Base-by-base conservation (phyloP, 768 basidiomycete species). In the Boletus pseudopeckii region DNA sequence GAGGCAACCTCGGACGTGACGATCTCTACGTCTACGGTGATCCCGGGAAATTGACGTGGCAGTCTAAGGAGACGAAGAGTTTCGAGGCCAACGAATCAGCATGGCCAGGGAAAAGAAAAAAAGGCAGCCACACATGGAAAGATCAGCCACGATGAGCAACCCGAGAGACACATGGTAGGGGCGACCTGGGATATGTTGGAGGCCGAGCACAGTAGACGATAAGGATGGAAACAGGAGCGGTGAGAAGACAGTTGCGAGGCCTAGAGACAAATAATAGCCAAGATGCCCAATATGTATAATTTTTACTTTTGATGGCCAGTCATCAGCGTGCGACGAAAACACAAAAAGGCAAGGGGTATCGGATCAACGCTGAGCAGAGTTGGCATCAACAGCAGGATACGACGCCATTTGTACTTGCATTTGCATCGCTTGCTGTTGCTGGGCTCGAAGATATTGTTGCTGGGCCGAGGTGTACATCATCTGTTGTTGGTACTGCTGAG, bases 391-490 rank as follows among this genome's bases (percentile, higher is more conserved):
- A 1, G 30, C 13, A 26, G 56, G 37, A 37, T 69, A 69, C 26
- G 63, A 54, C 7, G 59, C 20, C 58, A 71, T 60, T 40, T 69
- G 60, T 1, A 56, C 51, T 9, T 71, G 68, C 56, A 62, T 62
- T 18, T 72, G 66, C 55, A 71, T 64, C 28, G 62, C 67, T 34
- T 69, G 70, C 45, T 69, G 65, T 24, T 68, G 69, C 44, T 72
- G 70, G 38, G 60, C 60, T 44, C 72, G 72, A 48, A 73, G 55
- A 54, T 74, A 72, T 41, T 75, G 70, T 41, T 69, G 64, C n/a
- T 70, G 70, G 0, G 73, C 70, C 32, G 73, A 73, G 13, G 71
- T 62, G 46, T 64, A 70, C 39, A 70, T 54, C 68, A 74, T 73
- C 52, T 71, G 69, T 50, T 74, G 74, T 47, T 73, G 70, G 50